These are phyloP conservation scores for Sorghum bicolor DNA, from an alignment of 176 grass and related monocot species.

Conservation along the genomic window DNA sequence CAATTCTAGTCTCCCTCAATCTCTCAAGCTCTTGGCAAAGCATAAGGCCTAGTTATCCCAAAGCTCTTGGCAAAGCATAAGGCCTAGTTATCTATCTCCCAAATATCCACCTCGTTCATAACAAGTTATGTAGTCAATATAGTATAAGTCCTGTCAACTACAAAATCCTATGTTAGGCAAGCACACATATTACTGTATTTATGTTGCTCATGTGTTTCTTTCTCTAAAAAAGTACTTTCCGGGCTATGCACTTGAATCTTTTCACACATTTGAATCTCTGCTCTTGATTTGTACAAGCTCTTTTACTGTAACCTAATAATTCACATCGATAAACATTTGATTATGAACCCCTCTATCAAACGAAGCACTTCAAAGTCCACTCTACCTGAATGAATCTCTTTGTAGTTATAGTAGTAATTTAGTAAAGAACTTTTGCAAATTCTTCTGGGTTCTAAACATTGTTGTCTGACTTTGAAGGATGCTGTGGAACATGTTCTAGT, in stretches of 20 bases:
- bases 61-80: too few species aligned
- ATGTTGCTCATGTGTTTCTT: not conserved
- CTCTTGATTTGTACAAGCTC: not conserved
- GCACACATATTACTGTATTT: not conserved
- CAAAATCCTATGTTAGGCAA: not conserved
- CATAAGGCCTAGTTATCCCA: too few species aligned
- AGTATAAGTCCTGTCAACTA: not conserved
- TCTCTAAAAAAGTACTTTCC: not conserved
- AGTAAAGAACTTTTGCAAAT: not conserved
- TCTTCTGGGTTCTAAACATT: not conserved
- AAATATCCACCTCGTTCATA: too few species aligned
- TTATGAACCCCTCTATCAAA: not conserved
- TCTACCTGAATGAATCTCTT: not conserved
- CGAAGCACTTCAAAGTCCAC: not conserved
- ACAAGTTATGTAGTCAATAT: not conserved
- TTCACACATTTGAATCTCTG: not conserved
- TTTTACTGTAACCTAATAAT: not conserved
- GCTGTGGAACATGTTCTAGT: not conserved
- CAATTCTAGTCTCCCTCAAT: too few species aligned
- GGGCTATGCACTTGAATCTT: not conserved
- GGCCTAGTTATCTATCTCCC: too few species aligned
- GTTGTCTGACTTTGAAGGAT: not conserved
- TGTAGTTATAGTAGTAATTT: too few species aligned
- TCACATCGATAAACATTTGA: not conserved
- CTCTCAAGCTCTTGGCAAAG: too few species aligned